phyloP scores from a whole-genome alignment of 176 grass and related monocot species.

The Carex parvula region DNA sequence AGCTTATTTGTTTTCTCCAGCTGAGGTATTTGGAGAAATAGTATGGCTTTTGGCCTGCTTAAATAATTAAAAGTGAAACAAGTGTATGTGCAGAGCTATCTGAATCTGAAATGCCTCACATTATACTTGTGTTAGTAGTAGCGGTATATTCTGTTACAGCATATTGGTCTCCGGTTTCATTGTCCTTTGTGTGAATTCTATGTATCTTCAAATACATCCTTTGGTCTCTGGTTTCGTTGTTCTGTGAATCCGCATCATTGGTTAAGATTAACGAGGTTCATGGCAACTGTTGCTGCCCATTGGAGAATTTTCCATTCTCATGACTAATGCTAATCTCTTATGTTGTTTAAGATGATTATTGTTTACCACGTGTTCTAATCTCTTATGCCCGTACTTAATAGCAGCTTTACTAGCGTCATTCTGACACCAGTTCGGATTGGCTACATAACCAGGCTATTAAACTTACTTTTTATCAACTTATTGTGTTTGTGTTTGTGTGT shows the following conservation, averaged over 20 bases:
- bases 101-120: neutral
- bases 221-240: neutral
- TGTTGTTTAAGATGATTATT: neutral
- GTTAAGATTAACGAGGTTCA: neutral
- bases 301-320: neutral
- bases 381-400: neutral
- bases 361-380: neutral
- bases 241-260: neutral
- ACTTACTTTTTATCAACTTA: neutral
- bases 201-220: neutral
- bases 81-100: neutral
- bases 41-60: neutral
- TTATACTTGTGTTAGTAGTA: neutral
- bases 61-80: neutral
- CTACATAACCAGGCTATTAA: neutral
- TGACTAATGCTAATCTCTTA: neutral
- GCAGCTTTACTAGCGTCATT: neutral
- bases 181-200: neutral
- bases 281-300: neutral
- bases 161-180: no score
- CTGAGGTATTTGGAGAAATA: neutral
- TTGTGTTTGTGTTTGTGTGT: neutral
- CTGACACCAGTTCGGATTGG: neutral
- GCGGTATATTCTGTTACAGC: no score
- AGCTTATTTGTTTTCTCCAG: neutral